These are phyloP conservation scores for Sordaria brevicollis DNA, from an alignment of 495 filamentous ascomycete genomes.

Conservation along the genomic window DNA sequence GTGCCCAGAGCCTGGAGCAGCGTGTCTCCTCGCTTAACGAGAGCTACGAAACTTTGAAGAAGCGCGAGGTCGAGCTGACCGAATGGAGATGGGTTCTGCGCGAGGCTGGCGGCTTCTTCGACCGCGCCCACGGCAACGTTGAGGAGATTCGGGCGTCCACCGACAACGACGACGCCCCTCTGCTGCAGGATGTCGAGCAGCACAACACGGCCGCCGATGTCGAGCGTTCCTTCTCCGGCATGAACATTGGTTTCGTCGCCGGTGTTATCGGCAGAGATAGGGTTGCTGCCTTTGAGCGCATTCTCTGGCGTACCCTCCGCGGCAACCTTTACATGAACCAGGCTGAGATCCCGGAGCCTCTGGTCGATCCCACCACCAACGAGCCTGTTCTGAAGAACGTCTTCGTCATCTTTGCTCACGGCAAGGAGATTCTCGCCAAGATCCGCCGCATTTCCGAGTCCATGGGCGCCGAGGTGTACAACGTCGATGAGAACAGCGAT, in stretches of 20 bases:
- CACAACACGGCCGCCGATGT: slow-evolving; percentile 62
- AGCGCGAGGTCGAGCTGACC: slow-evolving; percentile 88
- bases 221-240: slow-evolving; percentile 81
- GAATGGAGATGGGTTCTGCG: slow-evolving; percentile 97
- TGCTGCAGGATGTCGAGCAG: slow-evolving; percentile 81
- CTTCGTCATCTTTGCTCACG: slow-evolving; percentile 98
- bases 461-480: slow-evolving; percentile 87
- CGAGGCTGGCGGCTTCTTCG: slow-evolving; percentile 94
- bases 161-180: slow-evolving; percentile 75
- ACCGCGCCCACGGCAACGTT: slow-evolving; percentile 87
- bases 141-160: slow-evolving; percentile 91
- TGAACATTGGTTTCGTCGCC: slow-evolving; percentile 99
- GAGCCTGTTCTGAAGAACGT: slow-evolving; percentile 93
- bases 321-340: slow-evolving; percentile 99
- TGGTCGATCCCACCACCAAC: slow-evolving; percentile 84
- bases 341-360: slow-evolving; percentile 90
- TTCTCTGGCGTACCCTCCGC: slow-evolving; percentile 90
- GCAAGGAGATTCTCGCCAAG: slow-evolving; percentile 95
- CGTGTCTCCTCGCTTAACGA: slow-evolving; percentile 85
- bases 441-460: slow-evolving; percentile 98
- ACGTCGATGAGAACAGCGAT: slow-evolving; percentile 93
- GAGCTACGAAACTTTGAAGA: slow-evolving; percentile 96
- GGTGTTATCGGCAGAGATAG: slow-evolving; percentile 91
- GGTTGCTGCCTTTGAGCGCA: slow-evolving; percentile 90
- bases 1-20: slow-evolving; percentile 83